Conservation (phyloP, 345 rosid species). For the Excoecaria agallocha region DNA sequence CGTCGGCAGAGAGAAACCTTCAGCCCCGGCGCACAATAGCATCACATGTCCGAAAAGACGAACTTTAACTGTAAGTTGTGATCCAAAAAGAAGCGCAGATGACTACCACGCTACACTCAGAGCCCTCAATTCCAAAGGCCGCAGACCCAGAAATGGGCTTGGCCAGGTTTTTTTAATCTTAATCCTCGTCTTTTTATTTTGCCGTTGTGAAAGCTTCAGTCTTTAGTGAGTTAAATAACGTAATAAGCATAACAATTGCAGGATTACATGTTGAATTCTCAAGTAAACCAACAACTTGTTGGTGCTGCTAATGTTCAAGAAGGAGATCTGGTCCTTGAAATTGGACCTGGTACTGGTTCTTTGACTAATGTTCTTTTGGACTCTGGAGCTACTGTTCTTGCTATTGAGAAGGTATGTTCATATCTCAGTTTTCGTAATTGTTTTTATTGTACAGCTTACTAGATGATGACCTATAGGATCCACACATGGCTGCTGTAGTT, state of each 20-base stretch:
- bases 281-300: constrained; percentile 65
- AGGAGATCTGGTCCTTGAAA: constrained; percentile 83
- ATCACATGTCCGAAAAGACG: constrained; percentile 7
- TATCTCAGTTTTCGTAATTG: background rate
- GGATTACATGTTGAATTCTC: constrained; percentile 92
- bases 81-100: constrained; percentile 48
- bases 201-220: too few species aligned
- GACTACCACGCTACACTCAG: constrained; percentile 81
- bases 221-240: too few species aligned
- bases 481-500: constrained; percentile 74
- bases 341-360: constrained; percentile 96
- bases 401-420: constrained; percentile 66
- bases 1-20: constrained; percentile 5
- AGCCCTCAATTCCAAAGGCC: constrained; percentile 83
- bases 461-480: constrained; percentile 48
- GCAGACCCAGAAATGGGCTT: constrained; percentile 81
- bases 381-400: constrained; percentile 70
- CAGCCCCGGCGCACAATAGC: constrained; percentile 17
- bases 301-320: constrained; percentile 55
- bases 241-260: constrained; percentile 31
- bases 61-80: constrained; percentile 29
- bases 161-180: constrained; percentile 63
- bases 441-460: background rate
- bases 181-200: too few species aligned
- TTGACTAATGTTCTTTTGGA: constrained; percentile 69